Evolutionary conservation across 148 eudicot species (phyloP).

Genomic region (Chenopodium quinoa): DNA sequence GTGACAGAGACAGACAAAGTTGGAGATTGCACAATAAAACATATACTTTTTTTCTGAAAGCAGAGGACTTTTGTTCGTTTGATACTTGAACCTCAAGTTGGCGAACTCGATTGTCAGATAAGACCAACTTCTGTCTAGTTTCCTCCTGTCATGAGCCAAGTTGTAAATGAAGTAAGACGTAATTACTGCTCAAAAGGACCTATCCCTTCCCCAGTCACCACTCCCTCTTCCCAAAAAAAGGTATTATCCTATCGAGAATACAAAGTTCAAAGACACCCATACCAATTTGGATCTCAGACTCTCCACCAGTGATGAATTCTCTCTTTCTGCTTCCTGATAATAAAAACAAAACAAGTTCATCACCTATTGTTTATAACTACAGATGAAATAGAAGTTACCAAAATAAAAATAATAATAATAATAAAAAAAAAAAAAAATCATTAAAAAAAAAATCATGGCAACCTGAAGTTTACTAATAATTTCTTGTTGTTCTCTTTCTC

Average conservation of each 20-base stretch:
- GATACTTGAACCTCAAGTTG: slow-evolving; percentile 69
- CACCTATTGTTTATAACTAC: slow-evolving; percentile 9
- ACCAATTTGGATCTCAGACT: slow-evolving; percentile 82
- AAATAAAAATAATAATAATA: not conserved
- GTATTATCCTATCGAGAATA: not conserved
- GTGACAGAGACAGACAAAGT: not conserved
- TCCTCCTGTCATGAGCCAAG: slow-evolving; percentile 60
- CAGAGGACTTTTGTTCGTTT: slow-evolving; percentile 58
- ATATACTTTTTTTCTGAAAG: slow-evolving; percentile 47
- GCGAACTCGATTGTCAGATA: slow-evolving; percentile 78
- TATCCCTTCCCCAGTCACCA: not conserved
- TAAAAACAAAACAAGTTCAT: slow-evolving; percentile 17
- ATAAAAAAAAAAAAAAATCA: not conserved
- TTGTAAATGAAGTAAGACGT: not conserved
- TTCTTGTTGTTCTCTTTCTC: slow-evolving; percentile 89
- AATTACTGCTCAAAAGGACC: not conserved
- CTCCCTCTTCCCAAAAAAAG: not conserved
- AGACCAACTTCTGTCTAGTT: slow-evolving; percentile 69
- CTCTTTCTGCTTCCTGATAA: slow-evolving; percentile 79
- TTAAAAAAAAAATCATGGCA: slow-evolving; percentile 13
- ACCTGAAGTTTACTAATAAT: slow-evolving; percentile 92
- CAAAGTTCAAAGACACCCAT: slow-evolving; percentile 24
- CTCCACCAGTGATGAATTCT: slow-evolving; percentile 67
- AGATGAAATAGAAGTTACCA: not conserved
- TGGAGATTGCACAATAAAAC: slow-evolving; percentile 1